Evolutionary conservation across 2,329 filamentous ascomycete genomes (phyloP), one percentile per base, ranked within the genome.

Genomic region (Trichoderma semiorbis): DNA sequence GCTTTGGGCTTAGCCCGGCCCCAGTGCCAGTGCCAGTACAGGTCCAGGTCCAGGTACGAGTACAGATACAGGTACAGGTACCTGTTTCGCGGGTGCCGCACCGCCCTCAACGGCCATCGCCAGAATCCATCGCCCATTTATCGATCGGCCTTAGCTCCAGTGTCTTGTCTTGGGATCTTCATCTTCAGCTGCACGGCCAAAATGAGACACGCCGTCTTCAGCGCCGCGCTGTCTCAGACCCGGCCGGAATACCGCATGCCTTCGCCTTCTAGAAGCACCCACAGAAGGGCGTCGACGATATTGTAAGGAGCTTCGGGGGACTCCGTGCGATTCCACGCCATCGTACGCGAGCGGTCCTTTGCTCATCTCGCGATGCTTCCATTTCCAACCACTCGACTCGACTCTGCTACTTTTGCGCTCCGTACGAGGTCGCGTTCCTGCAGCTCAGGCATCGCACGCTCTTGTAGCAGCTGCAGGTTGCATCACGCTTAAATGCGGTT

Each of bases 311-410:
- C 55, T 61, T 61, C 57, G 67, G 67, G 28, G 55, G 32, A 62
- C 39, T 47, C 67, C 57, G 55, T 32, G 26, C 65, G 36, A 69
- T 69, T 69, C 55, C 39, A 61, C 57, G 55, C 53, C 53, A 21
- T 3, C 39, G n/a, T 36, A 69, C 57, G 67, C 67, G 67, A 47
- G 65, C 55, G 39, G 67, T 69, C 67, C 67, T 69, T 55, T 55
- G 34, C 67, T 69, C 67, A 69, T 69, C 67, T 69, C 67, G 43
- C 43, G n/a, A 21, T 50, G 57, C 67, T n/a, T 43, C 36, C 12
- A 55, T 36, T 32, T 50, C 24, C 21, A 18, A 28, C 66, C 43
- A 69, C 60, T 47, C 36, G 36, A 69, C 60, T 47, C 28, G n/a
- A 10, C 39, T 43, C 39, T 43, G 39, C 66, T 50, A 47, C 53